A percentile compares a stretch with the other conserved stretches of the same genome.
phyloP scores from a whole-genome alignment of 305 asterid genomes.

The Nicotiana rustica region DNA sequence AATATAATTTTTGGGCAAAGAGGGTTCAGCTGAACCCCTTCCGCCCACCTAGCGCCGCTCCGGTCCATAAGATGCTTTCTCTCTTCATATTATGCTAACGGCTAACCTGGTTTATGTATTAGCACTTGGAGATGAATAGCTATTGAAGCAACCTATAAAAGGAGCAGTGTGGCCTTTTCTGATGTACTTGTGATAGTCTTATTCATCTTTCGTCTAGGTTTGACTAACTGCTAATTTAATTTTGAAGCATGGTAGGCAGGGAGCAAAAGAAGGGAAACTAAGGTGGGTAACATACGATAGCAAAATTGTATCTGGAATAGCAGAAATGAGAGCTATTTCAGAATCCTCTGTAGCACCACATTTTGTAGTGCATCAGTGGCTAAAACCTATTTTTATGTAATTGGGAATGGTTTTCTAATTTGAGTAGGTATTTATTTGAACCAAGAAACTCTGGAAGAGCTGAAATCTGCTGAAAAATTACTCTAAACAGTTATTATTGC shows the following conservation, averaged over 20 bases:
- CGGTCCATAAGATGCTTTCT: neutral
- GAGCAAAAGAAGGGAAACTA: neutral
- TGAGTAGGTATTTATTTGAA: neutral
- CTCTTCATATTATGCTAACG: neutral
- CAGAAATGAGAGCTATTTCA: neutral
- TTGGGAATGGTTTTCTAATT: slow-evolving; percentile 2
- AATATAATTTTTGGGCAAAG: too few species aligned
- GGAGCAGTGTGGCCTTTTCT: neutral
- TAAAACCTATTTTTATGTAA: neutral
- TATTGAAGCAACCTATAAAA: neutral
- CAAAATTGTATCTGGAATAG: neutral
- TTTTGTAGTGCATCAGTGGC: neutral
- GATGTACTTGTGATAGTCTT: neutral
- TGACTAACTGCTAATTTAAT: neutral
- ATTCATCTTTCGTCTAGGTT: neutral
- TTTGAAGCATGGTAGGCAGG: neutral
- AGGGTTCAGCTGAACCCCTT: too few species aligned
- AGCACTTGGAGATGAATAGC: neutral
- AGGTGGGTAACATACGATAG: neutral
- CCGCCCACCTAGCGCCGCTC: too few species aligned
- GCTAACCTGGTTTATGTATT: neutral
- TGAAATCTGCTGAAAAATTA: slow-evolving; percentile 5
- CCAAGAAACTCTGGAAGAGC: neutral
- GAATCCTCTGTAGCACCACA: neutral
- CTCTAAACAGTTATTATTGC: neutral